phyloP scores from a whole-genome alignment of 352 stramenopile species.

The Phytopythium ostracodes region DNA sequence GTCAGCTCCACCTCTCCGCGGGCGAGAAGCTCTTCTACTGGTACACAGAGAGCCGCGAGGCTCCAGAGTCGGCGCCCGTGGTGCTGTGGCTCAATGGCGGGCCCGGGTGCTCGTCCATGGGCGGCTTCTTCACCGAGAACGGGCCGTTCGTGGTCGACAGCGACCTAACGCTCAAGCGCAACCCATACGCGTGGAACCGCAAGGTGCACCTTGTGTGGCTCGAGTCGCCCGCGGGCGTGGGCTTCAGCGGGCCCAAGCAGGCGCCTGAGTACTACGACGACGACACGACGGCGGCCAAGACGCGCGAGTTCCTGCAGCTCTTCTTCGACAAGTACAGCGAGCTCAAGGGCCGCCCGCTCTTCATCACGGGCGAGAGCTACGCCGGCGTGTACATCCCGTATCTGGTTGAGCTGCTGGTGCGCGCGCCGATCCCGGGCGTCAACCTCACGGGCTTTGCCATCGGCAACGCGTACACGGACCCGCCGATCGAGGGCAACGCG shows the following conservation, averaged over 20 bases:
- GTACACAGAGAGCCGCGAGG: constrained; percentile 48
- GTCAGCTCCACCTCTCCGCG: constrained; percentile 47
- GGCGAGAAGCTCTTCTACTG: constrained; percentile 74
- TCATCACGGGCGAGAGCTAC: constrained; percentile 87
- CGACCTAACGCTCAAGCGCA: constrained; percentile 56
- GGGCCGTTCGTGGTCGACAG: constrained; percentile 55
- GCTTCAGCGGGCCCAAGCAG: constrained; percentile 61
- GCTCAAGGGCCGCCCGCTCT: constrained; percentile 59
- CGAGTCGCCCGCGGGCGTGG: constrained; percentile 87
- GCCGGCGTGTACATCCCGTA: constrained; percentile 87
- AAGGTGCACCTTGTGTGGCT: constrained; percentile 88
- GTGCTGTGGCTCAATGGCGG: constrained; percentile 93
- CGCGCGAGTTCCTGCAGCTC: constrained; percentile 54
- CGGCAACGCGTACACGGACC: constrained; percentile 73
- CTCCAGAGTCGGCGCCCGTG: constrained; percentile 62
- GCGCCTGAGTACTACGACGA: constrained; percentile 55
- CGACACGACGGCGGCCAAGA: constrained; percentile 46
- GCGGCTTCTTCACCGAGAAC: constrained; percentile 85
- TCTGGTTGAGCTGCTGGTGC: constrained; percentile 63
- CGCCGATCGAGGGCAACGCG: constrained; percentile 56
- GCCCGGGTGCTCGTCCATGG: constrained; percentile 79
- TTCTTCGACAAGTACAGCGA: constrained; percentile 82
- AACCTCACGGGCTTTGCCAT: constrained; percentile 65
- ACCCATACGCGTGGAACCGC: constrained; percentile 87
- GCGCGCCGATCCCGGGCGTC: constrained; percentile 37